Conservation (phyloP, 495 filamentous ascomycete species). For the Penicillium salamii region DNA sequence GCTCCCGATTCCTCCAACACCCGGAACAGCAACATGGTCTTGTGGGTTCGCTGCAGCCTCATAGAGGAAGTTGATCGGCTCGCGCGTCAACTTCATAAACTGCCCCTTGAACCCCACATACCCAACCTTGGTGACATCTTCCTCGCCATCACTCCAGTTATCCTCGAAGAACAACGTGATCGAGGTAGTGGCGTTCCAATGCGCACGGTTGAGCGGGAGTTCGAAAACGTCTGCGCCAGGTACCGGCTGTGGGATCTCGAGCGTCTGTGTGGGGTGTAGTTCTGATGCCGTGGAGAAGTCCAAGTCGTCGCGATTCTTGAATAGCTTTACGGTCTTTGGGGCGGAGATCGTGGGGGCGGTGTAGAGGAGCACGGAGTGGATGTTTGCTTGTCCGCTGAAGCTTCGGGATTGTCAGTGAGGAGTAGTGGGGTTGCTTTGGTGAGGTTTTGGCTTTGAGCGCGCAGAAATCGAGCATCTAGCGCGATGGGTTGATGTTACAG, state of each 20-base stretch:
- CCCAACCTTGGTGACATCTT: constrained; percentile 72
- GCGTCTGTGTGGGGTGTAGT: constrained; percentile 65
- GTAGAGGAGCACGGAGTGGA: constrained; percentile 83
- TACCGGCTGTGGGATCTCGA: constrained; percentile 72
- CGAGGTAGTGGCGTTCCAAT: constrained; percentile 78
- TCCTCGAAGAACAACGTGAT: constrained; percentile 80
- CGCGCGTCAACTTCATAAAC: constrained; percentile 79
- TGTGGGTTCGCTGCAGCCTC: constrained; percentile 89
- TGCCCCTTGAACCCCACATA: constrained; percentile 94
- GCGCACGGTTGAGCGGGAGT: constrained; percentile 74
- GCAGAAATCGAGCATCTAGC: too few species aligned
- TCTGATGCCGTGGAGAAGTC: constrained; percentile 78
- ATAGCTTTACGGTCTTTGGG: constrained; percentile 80
- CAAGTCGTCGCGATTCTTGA: constrained; percentile 78
- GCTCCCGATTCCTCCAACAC: constrained; percentile 38
- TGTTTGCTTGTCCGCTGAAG: constrained; percentile 89
- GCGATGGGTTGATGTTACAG: background rate
- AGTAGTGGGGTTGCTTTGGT: constrained; percentile 18
- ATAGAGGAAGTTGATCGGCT: constrained; percentile 82
- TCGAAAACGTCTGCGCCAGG: constrained; percentile 72
- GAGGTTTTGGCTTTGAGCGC: too few species aligned
- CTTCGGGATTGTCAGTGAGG: constrained; percentile 57
- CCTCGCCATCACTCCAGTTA: constrained; percentile 60
- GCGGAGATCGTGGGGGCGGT: constrained; percentile 66
- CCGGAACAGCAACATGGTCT: constrained; percentile 66